Conservation (phyloP, 371 early-diverging fungal genomes). For the Mucor velutinosus region DNA sequence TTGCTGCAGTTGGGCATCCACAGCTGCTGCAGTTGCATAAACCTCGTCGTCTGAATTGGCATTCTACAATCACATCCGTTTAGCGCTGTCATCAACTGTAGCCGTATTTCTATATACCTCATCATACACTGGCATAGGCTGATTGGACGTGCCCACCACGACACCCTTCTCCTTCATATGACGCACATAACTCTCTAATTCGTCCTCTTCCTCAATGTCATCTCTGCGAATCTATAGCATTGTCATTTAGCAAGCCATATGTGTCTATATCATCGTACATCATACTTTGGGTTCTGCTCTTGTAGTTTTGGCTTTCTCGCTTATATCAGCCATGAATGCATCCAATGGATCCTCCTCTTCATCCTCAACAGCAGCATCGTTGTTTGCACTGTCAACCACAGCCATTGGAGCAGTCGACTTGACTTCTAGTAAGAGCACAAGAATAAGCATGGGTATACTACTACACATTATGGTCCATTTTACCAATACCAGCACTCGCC, state of each 20-base stretch:
- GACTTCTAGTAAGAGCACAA: not conserved
- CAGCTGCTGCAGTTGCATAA: constrained; percentile 79
- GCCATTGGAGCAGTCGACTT: not conserved
- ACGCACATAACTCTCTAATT: constrained; percentile 76
- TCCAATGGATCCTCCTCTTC: constrained; percentile 85
- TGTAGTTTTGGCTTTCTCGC: constrained; percentile 57
- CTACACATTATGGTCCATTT: not conserved
- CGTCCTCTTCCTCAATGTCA: constrained; percentile 81
- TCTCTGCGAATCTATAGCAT: constrained; percentile 55
- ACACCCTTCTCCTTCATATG: constrained; percentile 79
- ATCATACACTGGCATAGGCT: constrained; percentile 43
- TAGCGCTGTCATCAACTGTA: not conserved
- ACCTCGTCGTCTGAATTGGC: constrained; percentile 87
- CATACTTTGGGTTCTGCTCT: constrained; percentile 52
- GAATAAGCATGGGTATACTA: no score
- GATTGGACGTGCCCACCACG: constrained; percentile 59
- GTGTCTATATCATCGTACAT: not conserved
- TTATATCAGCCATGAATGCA: constrained; percentile 87
- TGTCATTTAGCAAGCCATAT: not conserved
- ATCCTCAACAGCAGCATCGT: constrained; percentile 24
- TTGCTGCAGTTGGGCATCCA: constrained; percentile 56
- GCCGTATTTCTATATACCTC: constrained; percentile 49
- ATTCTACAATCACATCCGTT: constrained; percentile 42
- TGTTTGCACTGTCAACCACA: not conserved
- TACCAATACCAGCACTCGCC: constrained; percentile 35